Evolutionary conservation across 163 green algal species (phyloP).

Genomic region (Volvox carteri): DNA sequence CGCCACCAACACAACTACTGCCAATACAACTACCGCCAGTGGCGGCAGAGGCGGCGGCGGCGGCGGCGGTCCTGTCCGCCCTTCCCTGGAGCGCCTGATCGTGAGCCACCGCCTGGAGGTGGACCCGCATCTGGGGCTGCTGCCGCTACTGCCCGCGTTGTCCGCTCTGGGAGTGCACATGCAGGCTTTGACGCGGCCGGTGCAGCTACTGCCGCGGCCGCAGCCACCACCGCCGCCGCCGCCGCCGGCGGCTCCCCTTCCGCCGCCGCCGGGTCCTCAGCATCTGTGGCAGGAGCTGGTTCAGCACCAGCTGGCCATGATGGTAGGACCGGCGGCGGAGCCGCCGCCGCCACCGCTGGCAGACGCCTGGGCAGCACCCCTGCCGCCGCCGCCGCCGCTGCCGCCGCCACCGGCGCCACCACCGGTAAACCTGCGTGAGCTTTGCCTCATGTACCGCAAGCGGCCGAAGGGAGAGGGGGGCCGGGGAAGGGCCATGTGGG

Average conservation of each 20-base stretch:
- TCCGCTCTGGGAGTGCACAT: constrained; percentile 6
- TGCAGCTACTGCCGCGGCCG: not conserved
- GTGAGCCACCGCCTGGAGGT: constrained; percentile 5
- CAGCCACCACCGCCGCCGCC: not conserved
- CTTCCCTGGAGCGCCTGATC: constrained; percentile 23
- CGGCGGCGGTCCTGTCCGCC: not conserved
- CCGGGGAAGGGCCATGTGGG: too few species aligned
- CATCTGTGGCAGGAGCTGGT: constrained; percentile 25
- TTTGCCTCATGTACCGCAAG: constrained; percentile 41
- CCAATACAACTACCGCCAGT: not conserved
- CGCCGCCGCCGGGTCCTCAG: not conserved
- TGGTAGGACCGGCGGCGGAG: not conserved
- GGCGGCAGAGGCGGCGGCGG: not conserved
- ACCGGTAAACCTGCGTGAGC: constrained; percentile 24
- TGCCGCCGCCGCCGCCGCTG: not conserved
- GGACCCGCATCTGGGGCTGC: constrained; percentile 7
- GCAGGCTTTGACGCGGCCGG: not conserved
- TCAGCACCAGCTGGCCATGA: constrained; percentile 6
- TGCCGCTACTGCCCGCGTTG: constrained; percentile 1
- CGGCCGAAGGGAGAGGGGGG: not conserved
- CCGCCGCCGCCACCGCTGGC: not conserved
- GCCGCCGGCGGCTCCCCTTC: too few species aligned
- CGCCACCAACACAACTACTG: not conserved
- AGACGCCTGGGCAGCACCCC: constrained; percentile 11
- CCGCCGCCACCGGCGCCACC: not conserved